Percentiles rank a stretch among this genome's conserved stretches.
phyloP scores from a whole-genome alignment of 768 basidiomycete species.

The Tylopilus subfusipes region DNA sequence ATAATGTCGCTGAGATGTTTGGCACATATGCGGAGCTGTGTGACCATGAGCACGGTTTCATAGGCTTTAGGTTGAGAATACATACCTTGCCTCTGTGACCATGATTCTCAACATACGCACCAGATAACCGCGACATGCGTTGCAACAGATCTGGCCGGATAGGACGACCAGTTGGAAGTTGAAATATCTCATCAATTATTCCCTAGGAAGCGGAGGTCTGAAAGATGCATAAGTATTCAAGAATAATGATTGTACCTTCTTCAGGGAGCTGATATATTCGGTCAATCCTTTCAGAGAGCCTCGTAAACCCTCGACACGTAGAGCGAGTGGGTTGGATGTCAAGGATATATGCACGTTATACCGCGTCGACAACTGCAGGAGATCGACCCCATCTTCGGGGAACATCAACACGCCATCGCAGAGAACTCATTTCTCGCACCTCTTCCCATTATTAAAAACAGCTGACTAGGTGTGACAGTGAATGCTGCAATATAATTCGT shows the following conservation, averaged over 20 bases:
- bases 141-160: constrained; percentile 49
- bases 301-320: constrained; percentile 57
- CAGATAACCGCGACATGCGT: constrained; percentile 64
- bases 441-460: constrained; percentile 72
- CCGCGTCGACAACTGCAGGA: constrained; percentile 54
- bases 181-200: constrained; percentile 33
- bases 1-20: constrained; percentile 37
- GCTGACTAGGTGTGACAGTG: constrained; percentile 51
- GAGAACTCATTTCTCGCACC: constrained; percentile 36
- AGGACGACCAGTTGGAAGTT: constrained; percentile 43
- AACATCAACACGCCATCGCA: constrained; percentile 8
- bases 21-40: constrained; percentile 56
- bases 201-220: constrained; percentile 10
- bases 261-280: constrained; percentile 46
- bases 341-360: constrained; percentile 64
- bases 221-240: not conserved
- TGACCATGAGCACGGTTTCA: not conserved
- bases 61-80: not conserved
- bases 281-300: constrained; percentile 47
- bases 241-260: constrained; percentile 37
- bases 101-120: constrained; percentile 57
- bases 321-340: constrained; percentile 48
- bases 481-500: constrained; percentile 41
- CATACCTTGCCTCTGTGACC: constrained; percentile 46
- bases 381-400: constrained; percentile 57